These are phyloP conservation scores for Penicillium polonicum DNA, from an alignment of 2,329 filamentous ascomycete genomes.

Conservation along the genomic window DNA sequence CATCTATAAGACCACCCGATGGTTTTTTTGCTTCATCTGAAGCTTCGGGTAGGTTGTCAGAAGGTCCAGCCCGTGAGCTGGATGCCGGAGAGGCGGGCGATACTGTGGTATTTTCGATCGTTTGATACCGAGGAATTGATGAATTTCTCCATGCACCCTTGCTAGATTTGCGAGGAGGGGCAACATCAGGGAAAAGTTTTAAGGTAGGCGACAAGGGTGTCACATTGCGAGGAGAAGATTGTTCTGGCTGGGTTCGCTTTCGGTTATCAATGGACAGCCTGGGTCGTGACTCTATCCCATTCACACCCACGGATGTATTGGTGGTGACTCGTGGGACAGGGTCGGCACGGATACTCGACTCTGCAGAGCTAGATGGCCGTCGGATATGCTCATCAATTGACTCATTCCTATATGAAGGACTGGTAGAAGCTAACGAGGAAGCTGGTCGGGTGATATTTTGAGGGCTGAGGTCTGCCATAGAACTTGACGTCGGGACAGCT, in stretches of 20 bases:
- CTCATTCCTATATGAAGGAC: constrained; percentile 6
- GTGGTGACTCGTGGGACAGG: background rate
- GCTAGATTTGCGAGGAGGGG: constrained; percentile 34
- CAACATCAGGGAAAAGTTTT: constrained; percentile 37
- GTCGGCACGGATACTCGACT: constrained; percentile 2
- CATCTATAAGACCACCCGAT: background rate
- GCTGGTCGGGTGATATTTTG: background rate
- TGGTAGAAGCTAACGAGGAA: constrained; percentile 11
- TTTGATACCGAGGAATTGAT: constrained; percentile 18
- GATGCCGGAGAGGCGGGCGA: background rate
- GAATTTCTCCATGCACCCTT: constrained; percentile 28
- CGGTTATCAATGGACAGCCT: constrained; percentile 2
- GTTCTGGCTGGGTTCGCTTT: constrained; percentile 7
- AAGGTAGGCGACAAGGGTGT: constrained; percentile 22
- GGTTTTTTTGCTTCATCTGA: background rate
- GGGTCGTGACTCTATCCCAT: background rate
- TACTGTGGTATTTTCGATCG: constrained; percentile 3
- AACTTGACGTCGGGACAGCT: background rate
- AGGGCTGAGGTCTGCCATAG: constrained; percentile 5
- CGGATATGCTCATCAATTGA: constrained; percentile 10
- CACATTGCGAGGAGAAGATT: constrained; percentile 11
- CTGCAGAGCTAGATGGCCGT: constrained; percentile 11
- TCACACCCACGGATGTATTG: background rate
- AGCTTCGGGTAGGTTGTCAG: background rate
- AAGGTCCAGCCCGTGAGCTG: background rate